Evolutionary conservation across 1,139 yeast species (phyloP).

Genomic region (Hansenula lynferdii): DNA sequence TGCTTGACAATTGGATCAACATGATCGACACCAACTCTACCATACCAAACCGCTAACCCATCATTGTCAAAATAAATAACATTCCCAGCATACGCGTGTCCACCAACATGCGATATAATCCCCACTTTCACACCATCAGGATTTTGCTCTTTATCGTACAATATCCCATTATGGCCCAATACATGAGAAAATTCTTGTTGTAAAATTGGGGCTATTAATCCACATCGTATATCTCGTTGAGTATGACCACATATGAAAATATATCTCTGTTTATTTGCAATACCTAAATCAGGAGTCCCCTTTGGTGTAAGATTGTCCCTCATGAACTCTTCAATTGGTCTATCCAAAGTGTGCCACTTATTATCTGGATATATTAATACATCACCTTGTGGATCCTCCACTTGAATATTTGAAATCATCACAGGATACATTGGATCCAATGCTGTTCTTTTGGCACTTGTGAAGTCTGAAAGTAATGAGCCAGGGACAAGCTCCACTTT

Average conservation of each 20-base stretch:
- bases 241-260: conserved; percentile 65
- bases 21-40: conserved; percentile 56
- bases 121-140: conserved; percentile 42
- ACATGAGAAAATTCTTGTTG: conserved; percentile 44
- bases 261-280: conserved; percentile 14
- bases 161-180: conserved; percentile 28
- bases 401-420: conserved; percentile 39
- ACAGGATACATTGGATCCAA: conserved; percentile 46
- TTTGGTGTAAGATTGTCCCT: conserved; percentile 36
- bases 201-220: conserved; percentile 54
- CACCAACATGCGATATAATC: conserved; percentile 65
- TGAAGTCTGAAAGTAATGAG: conserved; percentile 35
- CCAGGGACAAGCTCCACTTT: conserved; percentile 46
- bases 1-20: conserved; percentile 62
- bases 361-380: conserved; percentile 54
- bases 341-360: conserved; percentile 30
- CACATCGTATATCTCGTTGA: conserved; percentile 63
- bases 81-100: conserved; percentile 78
- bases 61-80: conserved; percentile 45
- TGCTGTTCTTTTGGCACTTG: conserved; percentile 26
- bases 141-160: conserved; percentile 21
- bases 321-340: conserved; percentile 36
- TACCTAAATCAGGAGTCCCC: conserved; percentile 9
- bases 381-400: conserved; percentile 13
- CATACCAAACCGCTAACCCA: conserved; percentile 61